Base-by-base conservation (phyloP, 2,329 filamentous ascomycete genomes). In the Microsporum audouinii region DNA sequence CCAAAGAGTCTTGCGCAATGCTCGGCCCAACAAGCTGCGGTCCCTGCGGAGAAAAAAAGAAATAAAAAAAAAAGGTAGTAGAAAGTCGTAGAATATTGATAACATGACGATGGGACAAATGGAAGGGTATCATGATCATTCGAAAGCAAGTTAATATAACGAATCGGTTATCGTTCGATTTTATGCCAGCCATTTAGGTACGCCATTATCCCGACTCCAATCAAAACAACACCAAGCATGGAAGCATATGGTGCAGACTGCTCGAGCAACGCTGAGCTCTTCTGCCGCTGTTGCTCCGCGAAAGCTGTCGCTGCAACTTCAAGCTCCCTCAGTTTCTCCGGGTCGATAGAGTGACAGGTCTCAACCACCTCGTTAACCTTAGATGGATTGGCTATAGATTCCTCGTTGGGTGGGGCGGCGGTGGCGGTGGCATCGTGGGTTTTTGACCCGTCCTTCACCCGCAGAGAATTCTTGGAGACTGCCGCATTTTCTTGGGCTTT, bases 141-240 rank as follows among this genome's bases (percentile, higher is more conserved):
- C 31, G 49, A 55, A 55, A 55, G 49, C 49, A 55, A 55, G 31
- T 23, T 14, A 55, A 55, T 31, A 55, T 55, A 55, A 36, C 49
- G 49, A 55, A 55, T 55, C 49, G 33, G 55, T 59, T 57, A 63
- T 60, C 41, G 60, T 47, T 81, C 79, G 60, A 76, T 72, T 68
- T 79, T 80, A 68, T 90, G 87, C 88, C 88, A 92, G 58, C 87
- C 87, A 69, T 94, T 94, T 67, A 94, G 80, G 73, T 91, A 91
- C 47, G 88, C 88, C 89, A 94, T 94, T 65, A 94, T 73, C 12
- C 89, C 88, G 77, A 94, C 87, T 36, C 89, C 89, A 63, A 94
- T 77, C 61, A 94, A 74, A 31, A 94, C 88, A 36, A 94, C 89
- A 8, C 89, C 87, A 53, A 94, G 75, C 82, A 92, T 90, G 1